A percentile compares a stretch with the other conserved stretches of the same genome.
Evolutionary conservation across 768 basidiomycete species (phyloP).

Genomic region (Imleria badia): DNA sequence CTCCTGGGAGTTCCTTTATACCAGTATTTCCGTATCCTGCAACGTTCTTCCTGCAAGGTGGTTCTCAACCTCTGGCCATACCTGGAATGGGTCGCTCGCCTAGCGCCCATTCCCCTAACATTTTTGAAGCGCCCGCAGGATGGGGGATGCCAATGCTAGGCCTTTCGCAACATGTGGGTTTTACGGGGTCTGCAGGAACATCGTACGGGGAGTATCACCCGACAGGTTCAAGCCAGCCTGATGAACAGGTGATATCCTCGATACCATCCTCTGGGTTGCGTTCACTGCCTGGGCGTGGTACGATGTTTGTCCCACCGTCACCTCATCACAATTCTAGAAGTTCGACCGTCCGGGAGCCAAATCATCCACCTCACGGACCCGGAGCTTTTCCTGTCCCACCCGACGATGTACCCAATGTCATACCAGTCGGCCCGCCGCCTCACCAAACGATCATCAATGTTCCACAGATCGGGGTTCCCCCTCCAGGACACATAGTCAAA

Average conservation of each 20-base stretch:
- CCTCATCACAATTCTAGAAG: conserved; percentile 12
- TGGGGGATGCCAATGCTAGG: conserved; percentile 32
- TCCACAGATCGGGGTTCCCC: conserved; percentile 12
- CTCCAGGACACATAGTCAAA: conserved; percentile 22
- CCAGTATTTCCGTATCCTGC: conserved; percentile 20
- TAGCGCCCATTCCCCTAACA: conserved; percentile 19
- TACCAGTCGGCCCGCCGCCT: conserved; percentile 12
- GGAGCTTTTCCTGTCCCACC: conserved; percentile 12
- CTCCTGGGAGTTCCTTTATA: conserved; percentile 8
- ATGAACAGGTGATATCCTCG: conserved; percentile 25
- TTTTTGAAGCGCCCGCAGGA: conserved; percentile 21
- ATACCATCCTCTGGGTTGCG: conserved; percentile 16
- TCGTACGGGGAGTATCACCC: conserved; percentile 9
- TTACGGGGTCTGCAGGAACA: conserved; percentile 29
- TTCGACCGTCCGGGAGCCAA: conserved; percentile 29
- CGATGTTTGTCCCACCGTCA: conserved; percentile 15
- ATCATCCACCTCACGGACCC: conserved; percentile 15
- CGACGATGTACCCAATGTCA: too few relatives aligned
- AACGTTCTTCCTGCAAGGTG: conserved; percentile 25
- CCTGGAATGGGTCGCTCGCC: conserved; percentile 14
- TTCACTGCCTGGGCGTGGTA: conserved; percentile 15
- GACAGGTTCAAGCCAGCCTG: conserved; percentile 3
- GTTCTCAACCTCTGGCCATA: conserved; percentile 21
- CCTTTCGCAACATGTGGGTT: conserved; percentile 10
- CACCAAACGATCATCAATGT: conserved; percentile 17